These are phyloP conservation scores for Helenozyma rhizophorensis DNA, from an alignment of 805 yeast genomes.

Conservation along the genomic window DNA sequence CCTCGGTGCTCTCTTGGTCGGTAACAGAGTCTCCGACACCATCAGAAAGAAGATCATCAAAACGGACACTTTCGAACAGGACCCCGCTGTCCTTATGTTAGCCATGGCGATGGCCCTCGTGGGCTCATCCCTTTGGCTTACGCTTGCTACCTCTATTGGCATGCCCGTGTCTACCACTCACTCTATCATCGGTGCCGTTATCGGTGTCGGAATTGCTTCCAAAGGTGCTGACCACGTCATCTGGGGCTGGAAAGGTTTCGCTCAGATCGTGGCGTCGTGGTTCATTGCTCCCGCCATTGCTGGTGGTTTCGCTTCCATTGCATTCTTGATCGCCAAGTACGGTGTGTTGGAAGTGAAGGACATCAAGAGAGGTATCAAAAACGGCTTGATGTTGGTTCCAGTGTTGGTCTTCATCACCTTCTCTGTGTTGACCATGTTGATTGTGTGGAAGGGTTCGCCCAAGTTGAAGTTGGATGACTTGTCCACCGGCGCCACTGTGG, in stretches of 20 bases:
- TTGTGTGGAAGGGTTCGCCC: constrained; percentile 81
- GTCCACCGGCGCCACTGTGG: constrained; percentile 48
- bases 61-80: constrained; percentile 41
- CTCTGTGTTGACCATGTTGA: constrained; percentile 65
- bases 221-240: constrained; percentile 54
- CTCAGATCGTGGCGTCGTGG: constrained; percentile 77
- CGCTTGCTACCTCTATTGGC: constrained; percentile 61
- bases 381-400: constrained; percentile 58
- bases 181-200: constrained; percentile 70
- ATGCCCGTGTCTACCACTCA: constrained; percentile 84
- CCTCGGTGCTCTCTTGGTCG: constrained; percentile 69
- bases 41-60: constrained; percentile 63
- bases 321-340: constrained; percentile 58
- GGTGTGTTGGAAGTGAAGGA: constrained; percentile 57
- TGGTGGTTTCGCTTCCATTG: constrained; percentile 55
- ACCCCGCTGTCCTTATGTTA: constrained; percentile 70
- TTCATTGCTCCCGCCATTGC: constrained; percentile 72
- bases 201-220: constrained; percentile 73
- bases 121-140: constrained; percentile 69
- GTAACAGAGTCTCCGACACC: constrained; percentile 70
- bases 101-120: constrained; percentile 72
- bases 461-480: constrained; percentile 52
- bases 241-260: constrained; percentile 77
- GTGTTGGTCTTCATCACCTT: constrained; percentile 56
- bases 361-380: constrained; percentile 37